Conservation (phyloP, 73 alveolate genomes). For the Uronychia setigera region DNA sequence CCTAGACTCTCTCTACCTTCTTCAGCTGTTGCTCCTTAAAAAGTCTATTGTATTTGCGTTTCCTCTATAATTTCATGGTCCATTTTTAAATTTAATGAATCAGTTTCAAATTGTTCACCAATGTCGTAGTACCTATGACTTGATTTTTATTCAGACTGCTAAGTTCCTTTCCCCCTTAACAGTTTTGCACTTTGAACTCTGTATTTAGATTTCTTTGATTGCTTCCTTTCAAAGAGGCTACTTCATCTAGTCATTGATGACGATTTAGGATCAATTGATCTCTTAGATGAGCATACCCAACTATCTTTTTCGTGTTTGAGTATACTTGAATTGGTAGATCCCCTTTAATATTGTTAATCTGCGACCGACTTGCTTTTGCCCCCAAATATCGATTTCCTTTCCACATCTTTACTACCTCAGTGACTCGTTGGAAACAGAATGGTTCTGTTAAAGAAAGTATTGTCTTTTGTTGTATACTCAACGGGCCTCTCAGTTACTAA, state of each 20-base stretch:
- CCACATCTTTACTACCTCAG: no score
- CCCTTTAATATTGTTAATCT: no score
- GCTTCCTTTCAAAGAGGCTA: no score
- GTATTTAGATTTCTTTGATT: not conserved
- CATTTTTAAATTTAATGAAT: not conserved
- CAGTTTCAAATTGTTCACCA: not conserved
- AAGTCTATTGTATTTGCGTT: not conserved
- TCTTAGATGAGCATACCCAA: no score
- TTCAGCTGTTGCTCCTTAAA: not conserved
- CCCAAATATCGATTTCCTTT: no score
- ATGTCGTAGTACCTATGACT: not conserved
- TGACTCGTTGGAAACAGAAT: not conserved
- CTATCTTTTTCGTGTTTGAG: not conserved
- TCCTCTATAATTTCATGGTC: not conserved
- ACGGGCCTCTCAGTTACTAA: not conserved
- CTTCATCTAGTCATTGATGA: no score
- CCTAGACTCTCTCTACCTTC: not conserved
- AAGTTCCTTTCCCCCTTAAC: no score
- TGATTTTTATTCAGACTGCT: no score
- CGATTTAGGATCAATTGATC: no score
- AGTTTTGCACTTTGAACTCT: not conserved
- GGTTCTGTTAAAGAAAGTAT: not conserved
- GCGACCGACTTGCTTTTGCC: no score
- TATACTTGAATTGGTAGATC: no score
- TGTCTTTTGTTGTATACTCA: not conserved